These are phyloP conservation scores for Myriosclerotinia scirpicola DNA, from an alignment of 2,329 filamentous ascomycete genomes.

Conservation along the genomic window DNA sequence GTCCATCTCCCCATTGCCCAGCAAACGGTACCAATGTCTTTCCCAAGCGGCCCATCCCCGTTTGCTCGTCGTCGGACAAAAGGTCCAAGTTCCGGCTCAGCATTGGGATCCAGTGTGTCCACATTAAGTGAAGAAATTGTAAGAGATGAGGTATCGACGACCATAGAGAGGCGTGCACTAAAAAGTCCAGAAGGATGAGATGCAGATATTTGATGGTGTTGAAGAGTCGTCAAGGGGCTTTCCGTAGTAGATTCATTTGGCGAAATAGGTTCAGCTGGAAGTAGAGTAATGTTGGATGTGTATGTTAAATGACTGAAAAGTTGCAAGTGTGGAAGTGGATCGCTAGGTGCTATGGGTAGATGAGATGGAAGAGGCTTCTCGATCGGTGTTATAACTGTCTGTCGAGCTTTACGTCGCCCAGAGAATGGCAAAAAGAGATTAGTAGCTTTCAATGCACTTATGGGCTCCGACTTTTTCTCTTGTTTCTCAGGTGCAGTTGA, in stretches of 20 bases:
- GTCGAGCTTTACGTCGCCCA: constrained; percentile 31
- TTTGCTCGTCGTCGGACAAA: constrained; percentile 45
- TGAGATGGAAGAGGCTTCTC: constrained; percentile 57
- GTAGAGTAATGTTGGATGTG: constrained; percentile 52
- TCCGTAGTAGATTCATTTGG: constrained; percentile 28
- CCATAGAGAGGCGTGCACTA: constrained; percentile 56
- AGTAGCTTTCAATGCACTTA: constrained; percentile 38
- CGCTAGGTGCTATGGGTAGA: constrained; percentile 59
- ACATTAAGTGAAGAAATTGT: constrained; percentile 55
- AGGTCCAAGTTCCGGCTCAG: constrained; percentile 56
- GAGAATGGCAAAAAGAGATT: constrained; percentile 39
- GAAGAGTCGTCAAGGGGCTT: constrained; percentile 44
- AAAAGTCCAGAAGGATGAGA: constrained; percentile 54
- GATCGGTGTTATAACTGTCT: constrained; percentile 40
- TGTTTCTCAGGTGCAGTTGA: constrained; percentile 30
- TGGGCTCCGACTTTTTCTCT: constrained; percentile 27
- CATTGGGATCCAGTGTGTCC: constrained; percentile 55
- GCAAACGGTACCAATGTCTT: constrained; percentile 59
- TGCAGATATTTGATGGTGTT: constrained; percentile 56
- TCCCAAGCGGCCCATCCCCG: constrained; percentile 48
- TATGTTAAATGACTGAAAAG: constrained; percentile 69
- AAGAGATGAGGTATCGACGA: constrained; percentile 54
- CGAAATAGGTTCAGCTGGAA: constrained; percentile 41
- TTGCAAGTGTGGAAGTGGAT: constrained; percentile 68
- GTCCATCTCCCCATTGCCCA: constrained; percentile 72